phyloP scores from a whole-genome alignment of 768 basidiomycete genomes.

The Leccinum subgranulosum region DNA sequence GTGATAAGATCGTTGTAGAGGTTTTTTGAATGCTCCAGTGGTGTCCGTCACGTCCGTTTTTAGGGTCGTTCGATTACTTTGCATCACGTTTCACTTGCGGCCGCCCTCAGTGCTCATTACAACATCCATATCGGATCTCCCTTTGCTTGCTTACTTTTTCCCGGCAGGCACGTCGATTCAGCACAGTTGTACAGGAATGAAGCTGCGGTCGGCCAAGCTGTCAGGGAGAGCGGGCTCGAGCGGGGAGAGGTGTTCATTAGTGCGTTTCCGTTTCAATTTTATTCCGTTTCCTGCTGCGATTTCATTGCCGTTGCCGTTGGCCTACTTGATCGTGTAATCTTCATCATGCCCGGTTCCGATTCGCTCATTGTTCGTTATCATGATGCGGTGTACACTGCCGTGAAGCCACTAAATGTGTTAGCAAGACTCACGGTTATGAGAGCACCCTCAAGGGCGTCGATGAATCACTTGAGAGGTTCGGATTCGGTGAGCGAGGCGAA shows the following conservation, averaged over 20 bases:
- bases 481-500: conserved; percentile 44
- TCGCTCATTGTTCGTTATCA: not conserved
- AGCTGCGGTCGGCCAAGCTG: conserved; percentile 54
- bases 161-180: conserved; percentile 63
- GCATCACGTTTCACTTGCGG: conserved; percentile 25
- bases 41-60: no score
- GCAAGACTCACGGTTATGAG: conserved; percentile 61
- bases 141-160: not conserved
- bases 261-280: conserved; percentile 27
- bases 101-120: conserved; percentile 7
- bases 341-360: no score
- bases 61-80: not conserved
- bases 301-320: not conserved
- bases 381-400: not conserved
- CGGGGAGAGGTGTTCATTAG: conserved; percentile 69
- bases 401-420: conserved; percentile 59
- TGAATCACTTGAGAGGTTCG: conserved; percentile 52
- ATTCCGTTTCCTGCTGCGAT: not conserved
- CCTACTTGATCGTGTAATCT: no score
- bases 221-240: conserved; percentile 52
- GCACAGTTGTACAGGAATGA: conserved; percentile 72
- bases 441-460: conserved; percentile 57
- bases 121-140: not conserved
- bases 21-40: no score
- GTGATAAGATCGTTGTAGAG: no score